Base-by-base conservation (phyloP, 1,139 yeast species). In the Kluyveromyces sp. region DNA sequence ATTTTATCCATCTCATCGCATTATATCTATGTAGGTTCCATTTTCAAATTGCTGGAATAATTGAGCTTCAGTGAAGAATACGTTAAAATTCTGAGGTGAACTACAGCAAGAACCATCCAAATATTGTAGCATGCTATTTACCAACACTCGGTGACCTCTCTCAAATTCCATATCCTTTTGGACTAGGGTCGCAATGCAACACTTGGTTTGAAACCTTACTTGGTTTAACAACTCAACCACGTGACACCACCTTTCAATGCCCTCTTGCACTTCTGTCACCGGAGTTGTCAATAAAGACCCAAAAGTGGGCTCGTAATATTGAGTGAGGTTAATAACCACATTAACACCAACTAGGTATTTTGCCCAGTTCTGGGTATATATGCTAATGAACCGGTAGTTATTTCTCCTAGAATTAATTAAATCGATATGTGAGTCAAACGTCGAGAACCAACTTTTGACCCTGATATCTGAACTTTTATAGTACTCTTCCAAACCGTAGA, bases 401-500 rank as follows among this genome's bases (percentile, higher is more conserved):
- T 32, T 8, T 21, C 39, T 34, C 35, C 43, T 34, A 15, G 7
- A 6, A 15, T 41, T 41, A 15, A 41, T 41, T 28, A 34, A 34
- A 28, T 41, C 34, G 4, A 41, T 34, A 26, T 41, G 43, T 3
- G 33, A 29, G 10, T 25, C 34, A 4, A 41, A 41, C 27, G 38
- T 34, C 7, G 7, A 34, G 27, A 41, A 7, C 43, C 43, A 41
- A 7, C 30, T 15, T 4, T 34, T 39, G 4, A n/a, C 28, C 6
- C 38, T n/a, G 30, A 41, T 21, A 27, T 28, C 26, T n/a, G 7
- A 7, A n/a, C 36, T 29, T 28, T 7, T 26, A 27, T 41, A 41
- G 28, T 41, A 41, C 25, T 35, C 32, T 25, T 41, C 43, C 43
- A 41, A 34, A 4, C 38, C 43, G 26, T 41, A 41, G 15, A 41